These are phyloP conservation scores for Pseudocercospora pini-densiflorae DNA, from an alignment of 2,329 filamentous ascomycete genomes.

Conservation along the genomic window DNA sequence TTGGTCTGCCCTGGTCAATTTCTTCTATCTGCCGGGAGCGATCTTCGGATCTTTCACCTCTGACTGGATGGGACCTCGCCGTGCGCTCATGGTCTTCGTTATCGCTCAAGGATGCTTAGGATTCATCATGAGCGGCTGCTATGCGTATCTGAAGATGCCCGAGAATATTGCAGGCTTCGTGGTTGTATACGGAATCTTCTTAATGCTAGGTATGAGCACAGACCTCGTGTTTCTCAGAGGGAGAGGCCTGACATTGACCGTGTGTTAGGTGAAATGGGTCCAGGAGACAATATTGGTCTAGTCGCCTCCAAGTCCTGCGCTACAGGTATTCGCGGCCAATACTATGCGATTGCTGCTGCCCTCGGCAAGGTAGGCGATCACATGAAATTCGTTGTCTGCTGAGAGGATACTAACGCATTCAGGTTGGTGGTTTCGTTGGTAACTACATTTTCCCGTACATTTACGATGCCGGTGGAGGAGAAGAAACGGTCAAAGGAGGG, in stretches of 20 bases:
- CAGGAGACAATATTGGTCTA: slow-evolving; percentile 89
- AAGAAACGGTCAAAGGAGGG: slow-evolving; percentile 59
- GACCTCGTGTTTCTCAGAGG: not conserved
- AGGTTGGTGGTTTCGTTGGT: slow-evolving; percentile 71
- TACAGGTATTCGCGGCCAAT: slow-evolving; percentile 78
- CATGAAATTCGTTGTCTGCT: not conserved
- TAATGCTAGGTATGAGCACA: slow-evolving; percentile 61
- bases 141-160: slow-evolving; percentile 68
- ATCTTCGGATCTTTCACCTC: slow-evolving; percentile 75
- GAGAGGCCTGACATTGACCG: not conserved
- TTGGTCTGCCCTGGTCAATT: slow-evolving; percentile 86
- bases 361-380: slow-evolving; percentile 65
- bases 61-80: slow-evolving; percentile 78
- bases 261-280: slow-evolving; percentile 66
- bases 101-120: slow-evolving; percentile 75
- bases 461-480: slow-evolving; percentile 59
- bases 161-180: slow-evolving; percentile 75
- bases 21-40: slow-evolving; percentile 87
- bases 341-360: slow-evolving; percentile 72
- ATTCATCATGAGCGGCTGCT: slow-evolving; percentile 86
- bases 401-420: not conserved
- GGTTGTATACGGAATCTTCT: slow-evolving; percentile 78
- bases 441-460: slow-evolving; percentile 75
- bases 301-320: slow-evolving; percentile 86
- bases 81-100: slow-evolving; percentile 74